Evolutionary conservation across 2,329 filamentous ascomycete species (phyloP), one percentile per base, ranked within the genome.

Genomic region (Calonectria hawksworthii): DNA sequence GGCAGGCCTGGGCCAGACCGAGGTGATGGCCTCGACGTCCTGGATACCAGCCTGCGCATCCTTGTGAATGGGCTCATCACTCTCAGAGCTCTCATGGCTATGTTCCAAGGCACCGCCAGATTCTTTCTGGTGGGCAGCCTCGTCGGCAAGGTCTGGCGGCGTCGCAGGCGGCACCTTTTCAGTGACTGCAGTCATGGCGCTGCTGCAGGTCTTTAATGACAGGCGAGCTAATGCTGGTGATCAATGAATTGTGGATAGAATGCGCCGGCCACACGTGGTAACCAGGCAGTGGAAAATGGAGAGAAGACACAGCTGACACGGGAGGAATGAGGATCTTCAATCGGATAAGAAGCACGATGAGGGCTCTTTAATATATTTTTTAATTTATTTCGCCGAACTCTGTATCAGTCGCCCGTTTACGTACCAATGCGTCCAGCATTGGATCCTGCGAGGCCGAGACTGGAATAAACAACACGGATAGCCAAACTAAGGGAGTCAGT

Each of bases 11-110:
- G 85, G 84, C 86, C 86, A 89, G 21, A 84, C 82, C 11, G 80
- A 78, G 5, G 86, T 86, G 38, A 84, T 82, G 30, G 85, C 86
- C 73, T 88, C 84, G 47, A 87, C 84, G 47, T 84, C 80, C 69
- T 83, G 82, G 44, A 87, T 85, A 69, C 86, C 85, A 26, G 80
- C 75, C 76, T 86, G 81, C 32, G 79, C 79, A 28, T 72, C 59
- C 52, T 51, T 26, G 59, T 64, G 54, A 28, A 68, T 13, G 26
- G 47, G n/a, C 2, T 74, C 64, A 1, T 72, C 56, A 36, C 26
- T 68, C 2, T 72, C 66, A 6, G 70, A 69, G 28, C 18, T 47
- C 30, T 14, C 9, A 23, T 68, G 38, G 54, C 28, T 52, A 1
- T 68, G 34, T 8, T 63, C 28, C 7, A 65, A 1, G 11, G 68